Base-by-base conservation (phyloP, 2,329 filamentous ascomycete genomes). In the Chrysosphaeria jannelii region DNA sequence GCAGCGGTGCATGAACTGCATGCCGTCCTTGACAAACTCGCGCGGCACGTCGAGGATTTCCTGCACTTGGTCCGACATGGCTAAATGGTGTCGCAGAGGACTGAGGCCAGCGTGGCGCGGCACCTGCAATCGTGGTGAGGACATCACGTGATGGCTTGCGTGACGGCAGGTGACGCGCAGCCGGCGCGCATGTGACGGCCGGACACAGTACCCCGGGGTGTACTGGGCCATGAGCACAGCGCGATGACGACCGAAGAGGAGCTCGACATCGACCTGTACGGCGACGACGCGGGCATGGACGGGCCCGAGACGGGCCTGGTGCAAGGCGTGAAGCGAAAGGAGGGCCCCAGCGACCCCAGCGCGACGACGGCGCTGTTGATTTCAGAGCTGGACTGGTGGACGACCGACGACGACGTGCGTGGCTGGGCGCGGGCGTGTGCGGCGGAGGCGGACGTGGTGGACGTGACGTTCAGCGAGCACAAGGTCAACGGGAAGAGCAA, bases 401-500 rank as follows among this genome's bases (percentile, higher is more conserved):
- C 67, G 14, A 89, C 72, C 3, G 85, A 97, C 39, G 85, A 97
- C 38, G 78, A 93, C 35, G 62, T 97, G 27, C 70, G 85, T 25
- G 72, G 70, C 23, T 91, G 78, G 74, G 55, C 71, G 13, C 64
- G 65, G 32, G 57, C 72, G 32, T 74, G 70, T n/a, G 60, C 58
- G 3, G 74, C 64, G 34, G 85, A 93, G 41, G 57, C 67, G 21
- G 75, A 90, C 36, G 48, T 93, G 10, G 78, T 74, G 36, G 85
- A 93, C 29, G 63, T 97, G 24, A 90, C 79, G 0, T 97, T 93
- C 42, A 91, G 76, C 36, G 85, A 97, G 42, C 85, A 93, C 46
- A 97, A 97, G 42, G 79, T 93, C 22, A 97, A 97, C 34, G 85
- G 85, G 34, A 97, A 97, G 49, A 90, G 76, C 46, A 91, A 93